Evolutionary conservation across 495 filamentous ascomycete species (phyloP).

Genomic region (Penicillium taxi): DNA sequence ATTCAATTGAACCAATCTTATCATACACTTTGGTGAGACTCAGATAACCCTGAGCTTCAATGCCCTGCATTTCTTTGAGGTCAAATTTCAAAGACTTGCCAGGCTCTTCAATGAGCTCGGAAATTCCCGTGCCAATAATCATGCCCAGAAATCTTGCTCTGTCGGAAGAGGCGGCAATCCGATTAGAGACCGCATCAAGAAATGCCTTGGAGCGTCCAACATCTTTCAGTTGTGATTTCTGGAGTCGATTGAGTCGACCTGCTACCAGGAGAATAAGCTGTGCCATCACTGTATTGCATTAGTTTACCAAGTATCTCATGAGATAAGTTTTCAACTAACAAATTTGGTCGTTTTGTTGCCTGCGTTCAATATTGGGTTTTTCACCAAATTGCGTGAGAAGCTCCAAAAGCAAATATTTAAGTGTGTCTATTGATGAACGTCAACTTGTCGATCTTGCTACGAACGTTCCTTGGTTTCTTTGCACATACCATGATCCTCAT

Average conservation of each 20-base stretch:
- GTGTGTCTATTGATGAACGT: conserved; percentile 36
- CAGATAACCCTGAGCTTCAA: conserved; percentile 73
- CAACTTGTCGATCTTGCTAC: too few species aligned
- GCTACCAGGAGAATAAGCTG: conserved; percentile 72
- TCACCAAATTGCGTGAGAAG: conserved; percentile 70
- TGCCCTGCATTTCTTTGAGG: conserved; percentile 65
- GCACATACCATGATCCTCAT: conserved; percentile 43
- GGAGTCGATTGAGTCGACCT: conserved; percentile 60
- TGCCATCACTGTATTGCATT: conserved; percentile 52
- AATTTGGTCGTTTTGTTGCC: conserved; percentile 77
- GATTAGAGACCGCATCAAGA: conserved; percentile 74
- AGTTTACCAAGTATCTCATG: conserved; percentile 8
- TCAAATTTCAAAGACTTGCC: conserved; percentile 72
- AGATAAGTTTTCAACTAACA: conserved; percentile 38
- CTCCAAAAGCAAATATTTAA: conserved; percentile 56
- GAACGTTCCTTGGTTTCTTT: background rate
- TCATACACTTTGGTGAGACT: conserved; percentile 57
- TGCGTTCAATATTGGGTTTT: conserved; percentile 76
- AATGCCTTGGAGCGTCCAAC: conserved; percentile 64
- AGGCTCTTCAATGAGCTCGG: conserved; percentile 67
- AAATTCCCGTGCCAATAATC: conserved; percentile 76
- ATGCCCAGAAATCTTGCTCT: conserved; percentile 82
- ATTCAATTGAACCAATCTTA: conserved; percentile 49
- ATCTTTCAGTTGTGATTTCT: conserved; percentile 51
- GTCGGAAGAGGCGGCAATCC: conserved; percentile 66